Base-by-base conservation (phyloP, 768 basidiomycete genomes). In the Mycena capillaripes region DNA sequence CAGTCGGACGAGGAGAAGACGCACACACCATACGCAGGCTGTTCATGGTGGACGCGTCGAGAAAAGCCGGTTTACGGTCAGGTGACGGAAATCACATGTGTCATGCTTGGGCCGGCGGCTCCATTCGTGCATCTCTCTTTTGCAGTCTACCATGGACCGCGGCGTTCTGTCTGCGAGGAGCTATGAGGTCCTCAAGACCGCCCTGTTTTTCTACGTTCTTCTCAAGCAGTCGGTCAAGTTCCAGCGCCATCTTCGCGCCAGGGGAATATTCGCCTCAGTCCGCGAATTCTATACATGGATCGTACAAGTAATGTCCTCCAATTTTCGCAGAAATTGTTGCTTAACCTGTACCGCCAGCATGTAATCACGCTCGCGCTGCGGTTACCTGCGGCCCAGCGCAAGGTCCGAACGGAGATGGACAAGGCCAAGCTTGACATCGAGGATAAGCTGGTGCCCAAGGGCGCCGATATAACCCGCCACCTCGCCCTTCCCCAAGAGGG, bases 361-460 rank as follows among this genome's bases (percentile, higher is more conserved):
- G 81, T 87, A 1, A 78, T 95, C 21, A 82, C 87, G 3, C 82
- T 95, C 2, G 81, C 87, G 1, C 82, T 96, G 48, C 88, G 89
- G 29, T 75, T 94, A 21, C 95, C 95, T 2, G 78, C 89, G 0
- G 87, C 87, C 34, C 87, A 85, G 71, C 82, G 84, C 75, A 91
- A 91, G 69, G 89, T 96, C 29, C 85, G 89, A 17, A 78, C 81
- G 1, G 90, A 95, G 77, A 87, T 97, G 85, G 86, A 81, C 57
- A 86, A 90, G 72, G 92, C 92, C 4, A 90, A 86, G 71, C 80
- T 85, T 14, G 89, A 91, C 44, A 91, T 97, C 53, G 91, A 94
- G 78, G 83, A 83, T 74, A 89, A 89, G 71, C 87, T 97, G 46
- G 82, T 95, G 1, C 92, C 92, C 0, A 86, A 90, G 60, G 92